Evolutionary conservation across 192 early-diverging fungal species (phyloP), one percentile per base, ranked within the genome.

Genomic region (Phycomyces nitens): DNA sequence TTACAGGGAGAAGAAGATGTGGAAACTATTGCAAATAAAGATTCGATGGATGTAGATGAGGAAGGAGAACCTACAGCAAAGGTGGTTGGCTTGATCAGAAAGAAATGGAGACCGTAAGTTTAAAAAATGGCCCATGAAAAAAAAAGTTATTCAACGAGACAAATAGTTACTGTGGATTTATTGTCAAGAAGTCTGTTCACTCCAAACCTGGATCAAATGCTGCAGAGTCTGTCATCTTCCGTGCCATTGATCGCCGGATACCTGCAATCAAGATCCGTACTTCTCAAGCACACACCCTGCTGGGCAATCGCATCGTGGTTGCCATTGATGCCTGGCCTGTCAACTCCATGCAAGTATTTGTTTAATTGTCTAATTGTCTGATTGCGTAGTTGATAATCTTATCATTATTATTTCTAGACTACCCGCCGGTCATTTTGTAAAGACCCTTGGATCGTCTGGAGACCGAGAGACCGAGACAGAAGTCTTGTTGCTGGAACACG

Each of bases 391-490:
- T 41, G n/a, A 7, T 54, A 41, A n/a, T 9, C 53, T 4, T 63
- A 1, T 43, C 11, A 22, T 38, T 60, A 34, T 56, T 20, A 38
- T 69, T 24, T 26, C 34, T 62, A 84, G 80, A 8, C 76, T 82
- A 62, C 95, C 97, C 5, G 69, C 80, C 26, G 97, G 97, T 23
- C 97, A 99, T 68, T 99, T 94, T 79, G 93, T 99, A 26, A 82
- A 88, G 29, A 82, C 86, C 0, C 71, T 99, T 58, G 97, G 97
- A 50, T 81, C 86, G n/a, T 92, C 97, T 41, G 94, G 94, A n/a
- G 95, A 98, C 74, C 84, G 88, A 69, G 86, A 84, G 8, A 97
- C 97, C 0, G 97, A 99, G 69, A 99, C 95, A 0, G 94, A 99
- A 66, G 94, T 99, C 20, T 81, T 99, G 26, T 66, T 99, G 64